These are phyloP conservation scores for Ustilago vetiveriae DNA, from an alignment of 1,284 basidiomycete species.

Conservation along the genomic window DNA sequence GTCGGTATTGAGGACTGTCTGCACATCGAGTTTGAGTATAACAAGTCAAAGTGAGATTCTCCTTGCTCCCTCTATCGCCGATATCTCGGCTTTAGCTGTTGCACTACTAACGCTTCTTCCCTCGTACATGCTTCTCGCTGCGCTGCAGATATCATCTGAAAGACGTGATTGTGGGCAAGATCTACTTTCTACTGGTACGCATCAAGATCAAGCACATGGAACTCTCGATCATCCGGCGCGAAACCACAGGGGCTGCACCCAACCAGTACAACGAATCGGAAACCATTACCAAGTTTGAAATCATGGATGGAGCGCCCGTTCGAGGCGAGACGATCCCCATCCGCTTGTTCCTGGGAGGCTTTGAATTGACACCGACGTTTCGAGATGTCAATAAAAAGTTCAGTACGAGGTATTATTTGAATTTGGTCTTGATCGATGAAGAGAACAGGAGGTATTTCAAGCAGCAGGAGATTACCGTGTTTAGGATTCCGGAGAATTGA, in stretches of 20 bases:
- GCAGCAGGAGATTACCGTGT: constrained; percentile 67
- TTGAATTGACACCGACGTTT: constrained; percentile 98
- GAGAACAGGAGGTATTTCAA: constrained; percentile 96
- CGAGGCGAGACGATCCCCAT: constrained; percentile 98
- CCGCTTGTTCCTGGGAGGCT: constrained; percentile 94
- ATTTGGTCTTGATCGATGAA: constrained; percentile 95
- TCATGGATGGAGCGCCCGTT: constrained; percentile 78
- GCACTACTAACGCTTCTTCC: too few relatives aligned
- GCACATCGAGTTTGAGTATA: constrained; percentile 99
- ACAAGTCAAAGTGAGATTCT: constrained; percentile 90
- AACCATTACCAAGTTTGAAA: constrained; percentile 99
- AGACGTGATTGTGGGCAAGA: constrained; percentile 99
- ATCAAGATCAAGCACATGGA: constrained; percentile 99
- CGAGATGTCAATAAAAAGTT: constrained; percentile 99
- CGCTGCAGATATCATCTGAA: constrained; percentile 84
- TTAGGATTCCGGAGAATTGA: constrained; percentile 48
- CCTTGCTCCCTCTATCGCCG: too few relatives aligned
- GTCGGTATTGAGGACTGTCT: constrained; percentile 98
- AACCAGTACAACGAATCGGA: constrained; percentile 99
- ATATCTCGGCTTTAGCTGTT: too few relatives aligned
- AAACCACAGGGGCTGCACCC: constrained; percentile 86
- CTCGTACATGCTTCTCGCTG: not conserved
- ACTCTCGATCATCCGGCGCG: constrained; percentile 93
- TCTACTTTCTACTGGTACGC: constrained; percentile 96
- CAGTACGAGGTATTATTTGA: constrained; percentile 89